Evolutionary conservation across 305 asterid species (phyloP), one percentile per base, ranked within the genome.

Genomic region (Fraxinus baroniana): DNA sequence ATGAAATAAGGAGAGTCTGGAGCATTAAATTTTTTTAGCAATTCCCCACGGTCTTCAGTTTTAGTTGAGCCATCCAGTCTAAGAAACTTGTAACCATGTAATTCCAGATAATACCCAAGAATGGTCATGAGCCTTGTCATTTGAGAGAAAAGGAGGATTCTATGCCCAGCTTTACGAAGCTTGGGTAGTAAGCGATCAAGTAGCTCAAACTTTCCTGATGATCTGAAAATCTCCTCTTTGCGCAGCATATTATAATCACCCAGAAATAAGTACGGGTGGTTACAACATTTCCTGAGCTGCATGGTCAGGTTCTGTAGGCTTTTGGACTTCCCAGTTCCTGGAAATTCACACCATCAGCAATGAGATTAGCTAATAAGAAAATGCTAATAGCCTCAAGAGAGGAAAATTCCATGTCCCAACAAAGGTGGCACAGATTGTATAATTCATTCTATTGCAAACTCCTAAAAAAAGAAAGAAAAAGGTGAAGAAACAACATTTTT

Each of bases 261-360:
- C 70, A 92, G 89, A 86, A 97, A 94, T 24, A 97, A 91, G 88
- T 94, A 94, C 0, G 99, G 99, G 83, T 97, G 99, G 88, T 97
- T 97, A 85, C 99, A 97, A 76, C 99, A 97, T 86, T 97, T 97
- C 28, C 98, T 87, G 24, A 97, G 98, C 87, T 97, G 99, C 97
- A 97, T 93, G 44, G 99, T 85, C 79, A 97, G 90, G 86, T 97
- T 97, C 82, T 91, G 95, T 76, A 97, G 89, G 78, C 95, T 91
- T 89, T 85, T 94, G 7, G 97, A 90, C 81, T 84, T 89, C 76
- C 96, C 97, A 80, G 85, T 90, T 79, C 97, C 99, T 96, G 93
- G 86, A 84, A 83, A 85, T 84, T 85, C 89, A 89, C 74, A 62
- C 81, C 35, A 78, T 71, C 80, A 39, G 62, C 28, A 49, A 39